Evolutionary conservation across 768 basidiomycete genomes (phyloP).

Genomic region (Russula emetica): DNA sequence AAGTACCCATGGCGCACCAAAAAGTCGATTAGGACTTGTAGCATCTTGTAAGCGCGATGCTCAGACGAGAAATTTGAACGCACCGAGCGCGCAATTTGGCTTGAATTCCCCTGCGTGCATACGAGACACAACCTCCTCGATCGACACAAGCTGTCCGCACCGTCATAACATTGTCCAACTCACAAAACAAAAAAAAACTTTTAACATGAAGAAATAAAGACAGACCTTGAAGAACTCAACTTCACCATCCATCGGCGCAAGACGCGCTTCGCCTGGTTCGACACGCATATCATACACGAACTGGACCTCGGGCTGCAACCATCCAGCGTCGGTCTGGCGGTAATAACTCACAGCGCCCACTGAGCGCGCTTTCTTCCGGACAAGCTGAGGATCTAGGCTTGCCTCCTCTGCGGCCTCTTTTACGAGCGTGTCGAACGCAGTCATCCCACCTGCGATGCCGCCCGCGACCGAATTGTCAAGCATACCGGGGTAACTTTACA

Average conservation of each 20-base stretch:
- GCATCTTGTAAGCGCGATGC: not conserved
- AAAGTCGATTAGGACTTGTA: constrained; percentile 78
- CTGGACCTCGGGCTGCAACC: constrained; percentile 87
- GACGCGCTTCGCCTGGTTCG: constrained; percentile 53
- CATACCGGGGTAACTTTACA: constrained; percentile 68
- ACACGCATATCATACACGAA: constrained; percentile 81
- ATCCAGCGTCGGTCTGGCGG: constrained; percentile 61
- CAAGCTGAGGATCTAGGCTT: constrained; percentile 63
- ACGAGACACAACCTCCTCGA: constrained; percentile 56
- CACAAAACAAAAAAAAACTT: not conserved
- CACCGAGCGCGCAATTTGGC: constrained; percentile 84
- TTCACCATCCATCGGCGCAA: constrained; percentile 83
- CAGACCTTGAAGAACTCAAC: constrained; percentile 88
- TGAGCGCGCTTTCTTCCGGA: constrained; percentile 52
- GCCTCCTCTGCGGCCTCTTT: constrained; percentile 97
- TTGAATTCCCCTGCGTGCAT: constrained; percentile 81
- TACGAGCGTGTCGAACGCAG: constrained; percentile 66
- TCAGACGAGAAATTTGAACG: constrained; percentile 30
- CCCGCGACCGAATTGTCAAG: constrained; percentile 92
- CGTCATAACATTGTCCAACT: not conserved
- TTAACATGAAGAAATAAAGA: not conserved
- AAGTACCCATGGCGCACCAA: constrained; percentile 82
- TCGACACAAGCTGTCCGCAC: constrained; percentile 53
- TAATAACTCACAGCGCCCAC: constrained; percentile 81
- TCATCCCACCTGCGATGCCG: constrained; percentile 79